A percentile compares a stretch with the other conserved stretches of the same genome.
These are phyloP conservation scores for Scleroderma bovista DNA, from an alignment of 768 basidiomycete species.

Conservation along the genomic window DNA sequence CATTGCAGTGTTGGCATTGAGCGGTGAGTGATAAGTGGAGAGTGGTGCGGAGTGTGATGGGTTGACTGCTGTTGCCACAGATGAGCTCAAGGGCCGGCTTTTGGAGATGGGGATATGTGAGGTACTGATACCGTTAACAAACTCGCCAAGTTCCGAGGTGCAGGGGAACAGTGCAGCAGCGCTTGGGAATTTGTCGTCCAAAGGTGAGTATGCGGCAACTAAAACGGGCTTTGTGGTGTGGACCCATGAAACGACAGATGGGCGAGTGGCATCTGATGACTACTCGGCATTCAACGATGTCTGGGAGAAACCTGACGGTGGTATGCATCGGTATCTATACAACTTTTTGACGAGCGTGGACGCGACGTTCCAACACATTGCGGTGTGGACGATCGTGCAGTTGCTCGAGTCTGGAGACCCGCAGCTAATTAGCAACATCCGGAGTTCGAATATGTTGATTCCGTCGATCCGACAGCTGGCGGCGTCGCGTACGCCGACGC, in stretches of 20 bases:
- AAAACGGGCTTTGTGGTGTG: background rate
- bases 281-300: constrained; percentile 97
- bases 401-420: constrained; percentile 95
- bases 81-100: constrained; percentile 93
- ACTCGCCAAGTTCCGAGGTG: constrained; percentile 94
- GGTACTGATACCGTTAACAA: constrained; percentile 93
- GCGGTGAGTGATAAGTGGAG: constrained; percentile 53
- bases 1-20: constrained; percentile 91
- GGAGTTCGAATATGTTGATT: constrained; percentile 71
- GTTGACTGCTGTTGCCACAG: constrained; percentile 36
- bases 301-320: constrained; percentile 97
- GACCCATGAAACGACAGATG: constrained; percentile 43
- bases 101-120: constrained; percentile 99
- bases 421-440: constrained; percentile 86
- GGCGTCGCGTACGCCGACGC: constrained; percentile 61
- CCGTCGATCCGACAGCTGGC: constrained; percentile 86
- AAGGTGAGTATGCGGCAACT: constrained; percentile 47
- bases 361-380: constrained; percentile 98
- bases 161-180: constrained; percentile 99
- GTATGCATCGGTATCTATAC: constrained; percentile 91
- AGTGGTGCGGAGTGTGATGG: background rate
- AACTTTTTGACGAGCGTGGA: constrained; percentile 91
- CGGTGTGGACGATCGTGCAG: constrained; percentile 99
- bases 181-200: constrained; percentile 94
- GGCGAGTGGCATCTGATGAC: constrained; percentile 72